Evolutionary conservation across 495 filamentous ascomycete genomes (phyloP), one percentile per base, ranked within the genome.

Genomic region (Aspergillus olivimuriae): DNA sequence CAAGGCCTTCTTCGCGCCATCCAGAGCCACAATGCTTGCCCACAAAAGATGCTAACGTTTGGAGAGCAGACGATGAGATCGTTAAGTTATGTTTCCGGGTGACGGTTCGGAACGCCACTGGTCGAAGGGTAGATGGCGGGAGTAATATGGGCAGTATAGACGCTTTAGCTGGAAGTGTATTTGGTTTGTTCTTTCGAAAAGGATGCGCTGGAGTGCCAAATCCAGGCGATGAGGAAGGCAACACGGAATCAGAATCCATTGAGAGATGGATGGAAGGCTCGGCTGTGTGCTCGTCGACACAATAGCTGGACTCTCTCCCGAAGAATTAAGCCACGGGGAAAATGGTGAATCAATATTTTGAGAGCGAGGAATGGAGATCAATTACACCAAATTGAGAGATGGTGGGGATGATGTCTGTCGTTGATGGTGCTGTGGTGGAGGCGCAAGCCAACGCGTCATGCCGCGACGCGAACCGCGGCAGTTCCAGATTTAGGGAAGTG

Each of bases 1-100:
- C 92, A 8, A 95, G 68, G 0, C 92, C 92, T 61, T 91, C 89
- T 68, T 97, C 89, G 49, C 92, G 78, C 92, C 92, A 98, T 81
- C 83, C 89, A 28, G 89, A 85, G 34, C 92, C 92, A 58, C 92
- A 98, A 60, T 95, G 83, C 39, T 83, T 84, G 10, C 92, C 92
- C 28, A 97, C 84, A 56, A 97, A 97, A 0, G 77, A 74, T 10
- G 94, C 89, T 17, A 98, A 71, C 8, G 82, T 77, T 60, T 89
- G 80, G 1, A 98, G 73, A 0, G 92, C 87, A 7, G 89, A 76
- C 0, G 91, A 91, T 3, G 87, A 95, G 30, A 98, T 82, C 0
- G 89, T 97, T 28, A 98, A 73, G 59, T 90, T 91, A 63, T 98
- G 88, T 55, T 98, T 98, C 66, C 95, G 94, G 5, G 92, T 98